phyloP scores from a whole-genome alignment of 2,329 filamentous ascomycete genomes.

The Cercospora nicotianae region DNA sequence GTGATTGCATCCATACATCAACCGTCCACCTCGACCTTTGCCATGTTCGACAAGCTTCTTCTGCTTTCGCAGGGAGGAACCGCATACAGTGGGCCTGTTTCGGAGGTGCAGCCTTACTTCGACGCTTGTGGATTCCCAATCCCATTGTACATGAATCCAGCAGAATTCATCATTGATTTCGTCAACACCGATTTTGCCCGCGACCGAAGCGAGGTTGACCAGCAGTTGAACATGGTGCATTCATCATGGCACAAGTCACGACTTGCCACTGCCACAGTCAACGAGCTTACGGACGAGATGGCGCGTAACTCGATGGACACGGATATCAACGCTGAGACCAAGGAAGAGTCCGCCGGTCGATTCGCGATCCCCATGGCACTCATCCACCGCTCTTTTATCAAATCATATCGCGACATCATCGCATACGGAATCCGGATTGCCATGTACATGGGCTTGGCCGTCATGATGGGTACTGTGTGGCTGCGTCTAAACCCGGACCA shows the following conservation, averaged over 20 bases:
- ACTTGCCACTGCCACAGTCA: constrained; percentile 40
- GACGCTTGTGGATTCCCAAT: constrained; percentile 60
- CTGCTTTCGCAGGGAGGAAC: constrained; percentile 70
- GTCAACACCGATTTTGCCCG: constrained; percentile 73
- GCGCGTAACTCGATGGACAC: constrained; percentile 38
- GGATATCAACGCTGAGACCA: constrained; percentile 33
- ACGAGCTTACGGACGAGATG: constrained; percentile 40
- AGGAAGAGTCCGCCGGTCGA: constrained; percentile 45
- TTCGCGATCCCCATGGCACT: constrained; percentile 61
- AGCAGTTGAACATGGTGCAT: constrained; percentile 56
- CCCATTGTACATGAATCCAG: constrained; percentile 72
- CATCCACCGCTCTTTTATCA: constrained; percentile 77
- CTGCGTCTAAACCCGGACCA: constrained; percentile 68
- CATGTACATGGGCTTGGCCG: constrained; percentile 78
- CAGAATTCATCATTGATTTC: constrained; percentile 75
- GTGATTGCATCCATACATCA: constrained; percentile 84
- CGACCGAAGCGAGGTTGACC: constrained; percentile 50
- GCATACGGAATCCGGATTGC: constrained; percentile 78
- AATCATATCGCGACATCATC: constrained; percentile 79
- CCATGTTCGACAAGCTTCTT: constrained; percentile 76
- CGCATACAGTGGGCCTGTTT: constrained; percentile 70
- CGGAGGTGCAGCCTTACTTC: constrained; percentile 63
- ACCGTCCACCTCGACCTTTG: constrained; percentile 75
- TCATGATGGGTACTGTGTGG: constrained; percentile 90
- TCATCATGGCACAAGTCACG: constrained; percentile 56